These are phyloP conservation scores for Trichosporon ovoides DNA, from an alignment of 1,284 basidiomycete species.

Conservation along the genomic window DNA sequence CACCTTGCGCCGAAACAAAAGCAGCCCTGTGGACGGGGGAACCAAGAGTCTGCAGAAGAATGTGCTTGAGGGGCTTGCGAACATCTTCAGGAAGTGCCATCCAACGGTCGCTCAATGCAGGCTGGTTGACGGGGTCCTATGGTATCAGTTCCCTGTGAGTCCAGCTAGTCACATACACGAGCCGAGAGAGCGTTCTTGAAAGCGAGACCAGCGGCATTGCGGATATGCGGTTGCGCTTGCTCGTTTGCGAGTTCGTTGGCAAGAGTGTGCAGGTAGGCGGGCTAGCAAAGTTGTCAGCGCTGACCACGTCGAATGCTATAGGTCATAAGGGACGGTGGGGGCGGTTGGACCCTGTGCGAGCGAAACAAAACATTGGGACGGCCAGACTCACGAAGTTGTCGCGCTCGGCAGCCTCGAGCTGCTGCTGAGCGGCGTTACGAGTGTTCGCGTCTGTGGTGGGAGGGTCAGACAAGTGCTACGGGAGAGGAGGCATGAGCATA, in stretches of 20 bases:
- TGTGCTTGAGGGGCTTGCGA: slow-evolving; percentile 80
- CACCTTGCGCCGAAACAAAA: slow-evolving; percentile 83
- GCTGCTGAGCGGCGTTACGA: slow-evolving; percentile 80
- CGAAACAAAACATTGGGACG: slow-evolving; percentile 3
- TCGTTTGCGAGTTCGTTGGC: slow-evolving; percentile 75
- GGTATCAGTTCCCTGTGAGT: slow-evolving; percentile 5
- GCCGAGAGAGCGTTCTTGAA: slow-evolving; percentile 94
- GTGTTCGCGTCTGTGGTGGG: slow-evolving; percentile 65
- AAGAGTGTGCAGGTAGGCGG: slow-evolving; percentile 82
- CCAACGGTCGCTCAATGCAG: slow-evolving; percentile 75
- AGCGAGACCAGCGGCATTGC: slow-evolving; percentile 91
- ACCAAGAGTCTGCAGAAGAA: slow-evolving; percentile 73
- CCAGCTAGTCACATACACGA: slow-evolving; percentile 58
- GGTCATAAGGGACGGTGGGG: neutral
- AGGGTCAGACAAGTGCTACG: slow-evolving; percentile 17
- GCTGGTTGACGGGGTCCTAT: slow-evolving; percentile 72
- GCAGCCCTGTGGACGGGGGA: slow-evolving; percentile 71
- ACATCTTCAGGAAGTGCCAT: slow-evolving; percentile 63
- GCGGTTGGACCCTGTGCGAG: neutral
- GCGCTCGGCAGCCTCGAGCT: slow-evolving; percentile 74
- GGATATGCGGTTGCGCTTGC: slow-evolving; percentile 63
- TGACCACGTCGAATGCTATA: slow-evolving; percentile 1
- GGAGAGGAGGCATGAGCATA: slow-evolving; percentile 50
- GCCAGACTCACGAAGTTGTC: slow-evolving; percentile 76
- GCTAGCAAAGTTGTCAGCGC: slow-evolving; percentile 53